phyloP scores from a whole-genome alignment of 2,329 filamentous ascomycete genomes.

The Neophaeococcomyces aloes region DNA sequence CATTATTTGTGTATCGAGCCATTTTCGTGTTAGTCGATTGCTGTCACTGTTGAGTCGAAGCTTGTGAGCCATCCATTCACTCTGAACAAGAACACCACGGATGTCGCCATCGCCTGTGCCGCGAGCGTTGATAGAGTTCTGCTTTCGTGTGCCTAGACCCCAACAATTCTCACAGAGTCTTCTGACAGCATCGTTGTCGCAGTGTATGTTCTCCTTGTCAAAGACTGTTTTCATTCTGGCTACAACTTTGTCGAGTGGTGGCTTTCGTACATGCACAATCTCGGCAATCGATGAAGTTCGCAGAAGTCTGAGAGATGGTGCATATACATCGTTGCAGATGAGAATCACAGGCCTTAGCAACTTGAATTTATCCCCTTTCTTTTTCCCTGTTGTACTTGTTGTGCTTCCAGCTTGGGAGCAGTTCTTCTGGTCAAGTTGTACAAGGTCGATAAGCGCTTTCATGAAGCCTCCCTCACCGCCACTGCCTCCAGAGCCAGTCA shows the following conservation, averaged over 20 bases:
- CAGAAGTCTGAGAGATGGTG: conserved; percentile 73
- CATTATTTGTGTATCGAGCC: conserved; percentile 50
- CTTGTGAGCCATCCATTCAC: conserved; percentile 55
- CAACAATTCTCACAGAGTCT: conserved; percentile 56
- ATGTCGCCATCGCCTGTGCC: conserved; percentile 47
- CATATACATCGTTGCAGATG: conserved; percentile 96
- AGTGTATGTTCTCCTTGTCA: conserved; percentile 75
- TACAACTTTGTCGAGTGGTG: conserved; percentile 75
- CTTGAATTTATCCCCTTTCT: conserved; percentile 75
- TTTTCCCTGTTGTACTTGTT: conserved; percentile 30
- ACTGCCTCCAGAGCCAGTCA: conserved; percentile 60
- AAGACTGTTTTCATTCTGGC: conserved; percentile 73
- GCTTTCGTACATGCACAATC: conserved; percentile 82
- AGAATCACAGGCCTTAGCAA: conserved; percentile 80
- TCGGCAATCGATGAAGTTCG: conserved; percentile 79
- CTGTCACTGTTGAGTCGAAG: conserved; percentile 33
- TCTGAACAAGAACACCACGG: conserved; percentile 53
- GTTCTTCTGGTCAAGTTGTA: conserved; percentile 79
- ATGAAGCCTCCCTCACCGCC: conserved; percentile 89
- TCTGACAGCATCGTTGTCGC: conserved; percentile 79
- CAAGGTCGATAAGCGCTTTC: conserved; percentile 84
- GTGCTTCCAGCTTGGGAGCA: conserved; percentile 29
- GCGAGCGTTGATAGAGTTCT: conserved; percentile 35
- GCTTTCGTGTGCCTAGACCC: conserved; percentile 51
- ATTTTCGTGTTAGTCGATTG: conserved; percentile 44